Evolutionary conservation across 1,139 yeast genomes (phyloP), one percentile per base, ranked within the genome.

Genomic region (Saccharomyces hybrid): DNA sequence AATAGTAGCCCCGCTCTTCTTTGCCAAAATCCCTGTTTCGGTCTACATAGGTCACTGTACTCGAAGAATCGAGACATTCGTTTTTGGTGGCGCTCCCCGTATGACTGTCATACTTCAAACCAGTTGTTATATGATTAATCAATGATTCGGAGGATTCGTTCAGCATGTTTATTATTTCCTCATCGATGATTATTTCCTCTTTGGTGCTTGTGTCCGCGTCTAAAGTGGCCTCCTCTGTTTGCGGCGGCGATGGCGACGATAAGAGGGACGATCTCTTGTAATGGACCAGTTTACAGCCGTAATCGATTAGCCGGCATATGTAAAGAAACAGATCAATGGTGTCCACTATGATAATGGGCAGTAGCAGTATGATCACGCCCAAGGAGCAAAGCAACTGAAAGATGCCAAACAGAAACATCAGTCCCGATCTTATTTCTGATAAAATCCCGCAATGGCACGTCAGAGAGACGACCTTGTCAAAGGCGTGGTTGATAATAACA

Each of bases 311-410:
- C 46, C 57, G 44, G 9, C 46, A 38, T 20, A 34, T 16, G 26
- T 55, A 55, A 5, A 55, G 46, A 5, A 46, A n/a, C 6, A 55
- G 31, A 31, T 55, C 57, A 9, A 55, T 14, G 8, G 53, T 14
- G 47, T 55, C 57, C 9, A 55, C 31, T 7, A 55, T 16, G 16
- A 55, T 28, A 9, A 55, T 52, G 13, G 57, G 57, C n/a, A 48
- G 16, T 5, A 48, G 41, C 13, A 55, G 32, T 34, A 55, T 16
- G 11, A 55, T 11, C n/a, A 55, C 48, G 5, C 34, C 13, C 25
- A 44, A 46, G 7, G 31, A 28, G 7, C 47, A 51, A 20, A 23
- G 16, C 27, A 38, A 23, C 28, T 51, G 50, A n/a, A 46, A 51
- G 5, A 51, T 16, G 11, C 26, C 32, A n/a, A 50, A 46, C 20